Evolutionary conservation across 208 protist genomes (phyloP).

Genomic region (Acanthamoeba sp.): DNA sequence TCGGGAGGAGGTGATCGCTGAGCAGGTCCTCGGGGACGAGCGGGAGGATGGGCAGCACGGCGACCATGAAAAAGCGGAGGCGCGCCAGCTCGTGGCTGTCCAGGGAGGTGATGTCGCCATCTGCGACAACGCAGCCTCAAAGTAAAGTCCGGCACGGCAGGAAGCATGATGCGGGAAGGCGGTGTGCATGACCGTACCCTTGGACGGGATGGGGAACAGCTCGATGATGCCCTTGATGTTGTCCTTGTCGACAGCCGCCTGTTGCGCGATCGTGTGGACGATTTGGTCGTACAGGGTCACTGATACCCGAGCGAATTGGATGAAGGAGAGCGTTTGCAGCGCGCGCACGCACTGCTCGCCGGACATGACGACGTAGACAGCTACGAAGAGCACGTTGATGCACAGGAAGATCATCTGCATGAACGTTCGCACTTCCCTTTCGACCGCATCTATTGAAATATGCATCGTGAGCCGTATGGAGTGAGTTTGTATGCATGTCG

Average conservation of each 20-base stretch:
- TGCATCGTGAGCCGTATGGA: neutral
- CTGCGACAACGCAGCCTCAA: too few relatives aligned
- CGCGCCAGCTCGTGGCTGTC: neutral
- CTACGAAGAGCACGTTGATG: neutral
- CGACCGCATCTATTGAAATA: neutral
- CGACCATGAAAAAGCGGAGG: neutral
- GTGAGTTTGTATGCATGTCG: too few relatives aligned
- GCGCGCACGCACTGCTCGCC: neutral
- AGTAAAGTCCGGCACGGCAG: too few relatives aligned
- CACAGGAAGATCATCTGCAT: conserved; percentile 38
- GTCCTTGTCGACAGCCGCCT: neutral
- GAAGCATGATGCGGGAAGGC: too few relatives aligned
- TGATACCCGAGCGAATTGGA: neutral
- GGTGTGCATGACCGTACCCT: too few relatives aligned
- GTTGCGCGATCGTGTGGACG: neutral
- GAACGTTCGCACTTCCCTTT: conserved; percentile 17
- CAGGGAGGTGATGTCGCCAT: neutral
- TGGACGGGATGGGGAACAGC: neutral
- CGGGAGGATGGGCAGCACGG: neutral
- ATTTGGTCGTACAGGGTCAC: neutral
- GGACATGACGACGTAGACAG: neutral
- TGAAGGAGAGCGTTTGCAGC: neutral
- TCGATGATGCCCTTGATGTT: neutral
- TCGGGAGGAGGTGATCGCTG: neutral
- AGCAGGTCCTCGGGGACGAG: neutral